Conservation (phyloP, 305 asterid genomes). For the Fraxinus sp. region DNA sequence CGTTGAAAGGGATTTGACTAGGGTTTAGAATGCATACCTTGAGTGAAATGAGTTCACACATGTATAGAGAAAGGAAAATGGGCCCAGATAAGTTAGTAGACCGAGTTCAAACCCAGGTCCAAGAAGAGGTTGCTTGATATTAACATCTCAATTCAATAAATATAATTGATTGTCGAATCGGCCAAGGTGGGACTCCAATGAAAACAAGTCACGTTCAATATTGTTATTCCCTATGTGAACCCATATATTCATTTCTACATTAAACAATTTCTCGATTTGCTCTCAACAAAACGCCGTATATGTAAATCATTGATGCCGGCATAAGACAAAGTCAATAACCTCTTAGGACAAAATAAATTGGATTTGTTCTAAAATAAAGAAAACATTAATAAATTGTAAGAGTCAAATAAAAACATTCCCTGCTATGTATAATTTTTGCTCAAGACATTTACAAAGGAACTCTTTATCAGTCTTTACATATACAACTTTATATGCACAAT, state of each 20-base stretch:
- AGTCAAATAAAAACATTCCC: neutral
- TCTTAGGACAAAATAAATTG: neutral
- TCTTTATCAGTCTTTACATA: neutral
- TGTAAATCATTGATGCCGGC: neutral
- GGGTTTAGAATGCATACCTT: neutral
- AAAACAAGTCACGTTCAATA: neutral
- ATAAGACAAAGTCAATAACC: neutral
- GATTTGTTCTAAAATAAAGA: neutral
- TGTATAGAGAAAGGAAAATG: neutral
- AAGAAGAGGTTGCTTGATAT: neutral
- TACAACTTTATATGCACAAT: neutral
- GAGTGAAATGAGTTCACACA: neutral
- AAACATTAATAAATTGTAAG: neutral
- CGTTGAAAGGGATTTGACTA: neutral
- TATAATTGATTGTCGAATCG: neutral
- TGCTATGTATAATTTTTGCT: neutral
- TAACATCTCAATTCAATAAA: neutral
- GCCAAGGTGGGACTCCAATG: neutral
- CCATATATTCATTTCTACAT: neutral
- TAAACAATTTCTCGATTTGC: neutral
- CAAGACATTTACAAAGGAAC: neutral
- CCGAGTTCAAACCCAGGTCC: neutral
- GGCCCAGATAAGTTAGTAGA: neutral
- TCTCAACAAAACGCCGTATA: neutral
- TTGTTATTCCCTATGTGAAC: neutral